Evolutionary conservation across 75 land plant genomes (phyloP).

Genomic region (Adiantum capillusveneris): DNA sequence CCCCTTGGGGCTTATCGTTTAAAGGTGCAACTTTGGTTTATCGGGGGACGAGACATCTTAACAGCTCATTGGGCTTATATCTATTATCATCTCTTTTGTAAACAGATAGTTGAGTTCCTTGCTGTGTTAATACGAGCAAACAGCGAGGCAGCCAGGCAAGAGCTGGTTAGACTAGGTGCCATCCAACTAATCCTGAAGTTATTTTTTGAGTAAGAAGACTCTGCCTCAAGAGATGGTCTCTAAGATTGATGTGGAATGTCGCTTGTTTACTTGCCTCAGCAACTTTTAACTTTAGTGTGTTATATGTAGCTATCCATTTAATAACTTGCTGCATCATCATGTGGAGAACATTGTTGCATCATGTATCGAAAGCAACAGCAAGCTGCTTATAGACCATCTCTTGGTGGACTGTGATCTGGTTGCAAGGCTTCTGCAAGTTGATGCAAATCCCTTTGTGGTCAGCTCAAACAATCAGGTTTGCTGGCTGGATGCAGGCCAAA

Average conservation of each 20-base stretch:
- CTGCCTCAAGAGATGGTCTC: not conserved
- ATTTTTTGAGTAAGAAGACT: conserved; percentile 78
- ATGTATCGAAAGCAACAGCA: conserved; percentile 71
- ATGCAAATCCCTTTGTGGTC: conserved; percentile 48
- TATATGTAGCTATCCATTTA: conserved; percentile 80
- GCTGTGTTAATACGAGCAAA: conserved; percentile 72
- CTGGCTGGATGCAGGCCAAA: too few relatives aligned
- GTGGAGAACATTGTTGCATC: conserved; percentile 68
- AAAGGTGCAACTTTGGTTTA: conserved; percentile 44
- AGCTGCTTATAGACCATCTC: conserved; percentile 55
- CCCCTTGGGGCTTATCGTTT: conserved; percentile 93
- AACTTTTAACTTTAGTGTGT: too few relatives aligned
- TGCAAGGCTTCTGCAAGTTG: conserved; percentile 67
- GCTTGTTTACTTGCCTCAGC: too few relatives aligned
- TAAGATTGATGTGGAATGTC: not conserved
- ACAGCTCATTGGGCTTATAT: not conserved
- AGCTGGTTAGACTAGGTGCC: conserved; percentile 65
- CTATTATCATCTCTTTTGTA: not conserved
- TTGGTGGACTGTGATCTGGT: conserved; percentile 76
- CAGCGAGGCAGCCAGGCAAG: conserved; percentile 79
- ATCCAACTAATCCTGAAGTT: conserved; percentile 52
- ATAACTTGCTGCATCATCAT: conserved; percentile 88
- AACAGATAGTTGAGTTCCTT: conserved; percentile 94
- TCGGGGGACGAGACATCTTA: not conserved
- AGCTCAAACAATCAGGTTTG: not conserved